phyloP scores from a whole-genome alignment of 768 basidiomycete species.

The Trametes punicea region DNA sequence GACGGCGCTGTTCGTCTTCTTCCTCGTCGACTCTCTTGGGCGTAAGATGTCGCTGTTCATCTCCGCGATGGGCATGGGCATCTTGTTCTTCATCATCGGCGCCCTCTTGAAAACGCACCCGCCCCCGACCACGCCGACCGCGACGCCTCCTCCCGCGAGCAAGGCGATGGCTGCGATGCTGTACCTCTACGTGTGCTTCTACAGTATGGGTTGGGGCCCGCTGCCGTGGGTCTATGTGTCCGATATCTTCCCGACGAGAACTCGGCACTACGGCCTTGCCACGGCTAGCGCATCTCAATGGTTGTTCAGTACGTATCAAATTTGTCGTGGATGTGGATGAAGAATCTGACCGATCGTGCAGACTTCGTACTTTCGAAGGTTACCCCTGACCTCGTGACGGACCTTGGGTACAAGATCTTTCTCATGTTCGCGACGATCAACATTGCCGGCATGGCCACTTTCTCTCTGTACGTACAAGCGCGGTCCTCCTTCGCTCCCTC shows the following conservation, averaged over 20 bases:
- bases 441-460: conserved; percentile 63
- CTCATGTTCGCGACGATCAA: conserved; percentile 76
- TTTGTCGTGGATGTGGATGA: background rate
- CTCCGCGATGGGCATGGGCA: conserved; percentile 76
- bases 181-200: conserved; percentile 86
- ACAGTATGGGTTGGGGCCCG: conserved; percentile 86
- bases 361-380: conserved; percentile 73
- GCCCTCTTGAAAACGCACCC: conserved; percentile 80
- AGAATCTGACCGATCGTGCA: conserved; percentile 29
- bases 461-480: conserved; percentile 51
- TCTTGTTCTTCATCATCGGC: conserved; percentile 78
- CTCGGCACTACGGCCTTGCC: conserved; percentile 76
- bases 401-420: conserved; percentile 72
- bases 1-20: conserved; percentile 62
- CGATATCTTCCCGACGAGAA: conserved; percentile 86
- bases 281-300: conserved; percentile 77
- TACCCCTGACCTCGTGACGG: conserved; percentile 59
- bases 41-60: conserved; percentile 69
- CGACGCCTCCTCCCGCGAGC: conserved; percentile 42
- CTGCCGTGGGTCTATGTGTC: conserved; percentile 58
- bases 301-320: conserved; percentile 71
- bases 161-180: conserved; percentile 85
- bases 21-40: conserved; percentile 64
- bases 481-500: background rate
- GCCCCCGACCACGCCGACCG: conserved; percentile 34